Conservation (phyloP, 192 early-diverging fungal species). For the Backusella mclennaniae region DNA sequence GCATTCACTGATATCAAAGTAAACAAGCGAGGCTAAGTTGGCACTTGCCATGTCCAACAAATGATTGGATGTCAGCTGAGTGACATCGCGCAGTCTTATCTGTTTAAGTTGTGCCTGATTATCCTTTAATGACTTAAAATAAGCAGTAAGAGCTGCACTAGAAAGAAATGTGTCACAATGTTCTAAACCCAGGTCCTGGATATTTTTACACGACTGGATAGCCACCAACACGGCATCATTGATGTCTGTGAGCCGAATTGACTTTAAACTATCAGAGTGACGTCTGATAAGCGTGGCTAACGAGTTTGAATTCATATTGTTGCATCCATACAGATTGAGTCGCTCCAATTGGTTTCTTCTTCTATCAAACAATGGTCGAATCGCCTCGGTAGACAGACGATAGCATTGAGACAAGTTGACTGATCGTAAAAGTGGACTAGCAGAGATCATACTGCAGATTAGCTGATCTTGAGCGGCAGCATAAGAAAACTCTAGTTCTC, state of each 20-base stretch:
- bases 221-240: constrained; percentile 23
- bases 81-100: constrained; percentile 30
- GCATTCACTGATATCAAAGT: constrained; percentile 34
- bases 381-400: constrained; percentile 31
- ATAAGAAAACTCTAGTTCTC: constrained; percentile 30
- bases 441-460: constrained; percentile 14
- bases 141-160: constrained; percentile 15
- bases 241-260: constrained; percentile 31
- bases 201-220: constrained; percentile 16
- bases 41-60: not conserved
- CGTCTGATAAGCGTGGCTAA: constrained; percentile 18
- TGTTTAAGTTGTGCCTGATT: not conserved
- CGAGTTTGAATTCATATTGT: constrained; percentile 21
- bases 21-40: constrained; percentile 5
- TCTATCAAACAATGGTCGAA: constrained; percentile 22
- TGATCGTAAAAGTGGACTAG: constrained; percentile 20
- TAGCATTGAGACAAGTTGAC: constrained; percentile 35
- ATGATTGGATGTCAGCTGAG: constrained; percentile 30
- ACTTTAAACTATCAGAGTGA: constrained; percentile 16
- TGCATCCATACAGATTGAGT: constrained; percentile 30
- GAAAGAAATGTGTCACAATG: constrained; percentile 29
- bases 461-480: constrained; percentile 28
- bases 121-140: constrained; percentile 1
- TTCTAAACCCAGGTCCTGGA: constrained; percentile 29
- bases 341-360: constrained; percentile 14